Base-by-base conservation (phyloP, 2,329 filamentous ascomycete genomes). In the Sclerotinia borealis region DNA sequence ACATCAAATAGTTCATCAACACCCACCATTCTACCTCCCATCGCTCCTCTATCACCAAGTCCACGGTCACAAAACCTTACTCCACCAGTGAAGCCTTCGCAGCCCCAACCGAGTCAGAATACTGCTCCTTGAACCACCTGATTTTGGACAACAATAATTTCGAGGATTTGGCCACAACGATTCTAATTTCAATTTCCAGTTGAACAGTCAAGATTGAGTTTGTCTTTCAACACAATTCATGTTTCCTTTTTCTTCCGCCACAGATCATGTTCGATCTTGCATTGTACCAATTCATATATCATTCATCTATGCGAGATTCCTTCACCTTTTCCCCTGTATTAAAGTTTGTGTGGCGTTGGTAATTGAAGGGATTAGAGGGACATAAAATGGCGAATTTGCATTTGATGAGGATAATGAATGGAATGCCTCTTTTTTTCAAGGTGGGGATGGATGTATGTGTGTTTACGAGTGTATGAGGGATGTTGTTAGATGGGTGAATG, bases 21-120 rank as follows among this genome's bases (percentile, higher is more conserved):
- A 11, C 73, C 74, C 9, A 77, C 81, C 0, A 79, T 87, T 29
- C 75, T 88, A 3, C 86, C 85, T 6, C 85, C 85, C 0, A 74
- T 81, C 2, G 79, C 83, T 47, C 78, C 82, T 1, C 72, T 89
- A 54, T 82, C 84, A 11, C 86, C 86, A 0, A 84, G 81, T 48
- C 80, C 82, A 2, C 80, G 79, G 17, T 78, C 81, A 63, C 81
- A 83, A 67, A 85, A 85, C 63, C 72, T 86, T 58, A 85, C 83
- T 19, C 85, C 86, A 29, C 86, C 85, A 2, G 78, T 84, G 68
- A 86, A 89, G 76, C 77, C 64, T 31, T 66, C 69, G 9, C 71
- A 73, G 58, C 66, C 67, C 17, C 31, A 37, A 19, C 13, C 31
- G 4, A 39, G 25, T 31, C 43, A 49, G 31, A 39, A 39, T 34